Evolutionary conservation across 1,284 basidiomycete genomes (phyloP).

Genomic region (Heterobasidion annosum): DNA sequence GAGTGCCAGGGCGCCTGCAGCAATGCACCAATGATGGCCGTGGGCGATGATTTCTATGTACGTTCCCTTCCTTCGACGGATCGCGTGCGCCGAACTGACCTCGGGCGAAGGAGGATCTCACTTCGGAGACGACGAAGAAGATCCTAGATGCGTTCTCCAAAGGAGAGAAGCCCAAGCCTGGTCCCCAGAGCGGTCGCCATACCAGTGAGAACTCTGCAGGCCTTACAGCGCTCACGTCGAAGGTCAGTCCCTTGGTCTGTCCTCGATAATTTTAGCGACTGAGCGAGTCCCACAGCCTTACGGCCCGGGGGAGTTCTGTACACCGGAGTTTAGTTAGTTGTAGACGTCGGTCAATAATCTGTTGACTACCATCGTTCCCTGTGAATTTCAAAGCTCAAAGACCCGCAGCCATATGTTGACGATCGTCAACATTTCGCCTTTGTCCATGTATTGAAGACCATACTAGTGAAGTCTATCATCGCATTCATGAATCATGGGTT

Average conservation of each 20-base stretch:
- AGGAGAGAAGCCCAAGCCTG: conserved; percentile 84
- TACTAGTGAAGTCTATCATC: not conserved
- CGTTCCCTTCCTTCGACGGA: conserved; percentile 19
- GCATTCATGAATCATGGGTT: not conserved
- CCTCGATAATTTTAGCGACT: conserved; percentile 9
- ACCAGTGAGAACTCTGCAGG: conserved; percentile 90
- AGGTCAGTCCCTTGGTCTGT: conserved; percentile 40
- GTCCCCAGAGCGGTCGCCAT: conserved; percentile 82
- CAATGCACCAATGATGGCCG: conserved; percentile 98
- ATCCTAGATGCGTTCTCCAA: conserved; percentile 80
- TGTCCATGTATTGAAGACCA: no score
- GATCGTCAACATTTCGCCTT: no score
- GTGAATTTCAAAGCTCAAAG: no score
- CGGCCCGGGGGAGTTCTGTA: conserved; percentile 87
- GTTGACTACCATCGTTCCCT: no score
- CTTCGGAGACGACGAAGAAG: conserved; percentile 83
- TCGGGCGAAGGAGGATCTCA: conserved; percentile 81
- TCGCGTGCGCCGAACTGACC: conserved; percentile 5
- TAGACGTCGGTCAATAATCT: not conserved
- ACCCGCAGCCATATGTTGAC: no score
- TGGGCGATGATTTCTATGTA: conserved; percentile 96
- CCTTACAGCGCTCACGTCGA: conserved; percentile 74
- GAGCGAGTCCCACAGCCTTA: conserved; percentile 57
- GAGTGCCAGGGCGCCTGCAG: conserved; percentile 98
- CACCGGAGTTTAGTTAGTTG: conserved; percentile 75